Percentiles rank a stretch among this genome's conserved stretches.
Conservation (phyloP, 257 asterid genomes). For the Plantago ovata region DNA sequence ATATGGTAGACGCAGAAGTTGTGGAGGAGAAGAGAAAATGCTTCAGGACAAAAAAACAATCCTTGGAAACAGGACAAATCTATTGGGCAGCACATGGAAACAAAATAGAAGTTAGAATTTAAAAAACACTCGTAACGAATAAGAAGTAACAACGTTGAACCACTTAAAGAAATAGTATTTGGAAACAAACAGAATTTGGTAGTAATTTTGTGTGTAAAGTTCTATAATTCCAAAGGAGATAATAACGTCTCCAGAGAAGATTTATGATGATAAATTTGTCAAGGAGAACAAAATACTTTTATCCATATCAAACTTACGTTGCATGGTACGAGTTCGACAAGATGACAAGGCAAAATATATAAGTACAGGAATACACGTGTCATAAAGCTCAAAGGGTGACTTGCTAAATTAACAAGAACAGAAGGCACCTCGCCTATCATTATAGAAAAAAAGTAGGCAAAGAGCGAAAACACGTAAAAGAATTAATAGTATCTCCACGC, state of each 20-base stretch:
- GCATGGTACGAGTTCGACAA: too few species aligned
- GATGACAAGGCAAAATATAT: too few species aligned
- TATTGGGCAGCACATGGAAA: conserved; percentile 35
- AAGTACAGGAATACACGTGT: not conserved
- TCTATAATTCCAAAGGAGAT: not conserved
- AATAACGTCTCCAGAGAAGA: too few species aligned
- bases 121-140: conserved; percentile 19
- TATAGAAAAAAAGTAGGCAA: not conserved
- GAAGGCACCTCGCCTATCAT: too few species aligned
- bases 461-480: conserved; percentile 13
- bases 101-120: conserved; percentile 24
- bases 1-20: conserved; percentile 76
- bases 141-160: conserved; percentile 9
- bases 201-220: too few species aligned
- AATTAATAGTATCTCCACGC: conserved; percentile 1
- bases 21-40: conserved; percentile 66
- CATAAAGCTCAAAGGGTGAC: too few species aligned
- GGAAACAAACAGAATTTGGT: conserved; percentile 4
- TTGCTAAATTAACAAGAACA: too few species aligned
- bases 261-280: not conserved
- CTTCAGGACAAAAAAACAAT: conserved; percentile 61
- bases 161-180: conserved; percentile 18
- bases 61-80: conserved; percentile 78
- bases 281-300: too few species aligned
- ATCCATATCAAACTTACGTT: too few species aligned